Percentiles rank a stretch among this genome's conserved stretches.
Evolutionary conservation across 139 green algal genomes (phyloP).

Genomic region (Chloropicon primus): DNA sequence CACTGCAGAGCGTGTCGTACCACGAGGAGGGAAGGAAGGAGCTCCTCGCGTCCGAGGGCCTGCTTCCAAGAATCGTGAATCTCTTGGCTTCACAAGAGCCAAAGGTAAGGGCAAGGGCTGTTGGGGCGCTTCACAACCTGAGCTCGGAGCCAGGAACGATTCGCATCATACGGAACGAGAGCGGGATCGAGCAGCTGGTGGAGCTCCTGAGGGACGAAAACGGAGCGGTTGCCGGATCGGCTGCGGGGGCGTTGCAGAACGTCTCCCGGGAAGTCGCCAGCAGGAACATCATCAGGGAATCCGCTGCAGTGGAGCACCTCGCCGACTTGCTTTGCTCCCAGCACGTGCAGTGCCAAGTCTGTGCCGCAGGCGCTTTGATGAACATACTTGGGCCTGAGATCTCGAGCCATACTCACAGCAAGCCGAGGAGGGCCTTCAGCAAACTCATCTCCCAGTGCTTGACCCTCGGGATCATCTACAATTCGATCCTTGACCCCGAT

Average conservation of each 20-base stretch:
- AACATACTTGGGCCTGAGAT: constrained; percentile 45
- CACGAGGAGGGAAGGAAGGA: constrained; percentile 16
- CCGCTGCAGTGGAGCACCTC: constrained; percentile 33
- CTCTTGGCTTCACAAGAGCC: constrained; percentile 3
- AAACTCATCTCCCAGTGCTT: constrained; percentile 4
- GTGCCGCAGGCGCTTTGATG: constrained; percentile 40
- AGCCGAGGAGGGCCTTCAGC: constrained; percentile 3
- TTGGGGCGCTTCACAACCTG: constrained; percentile 62
- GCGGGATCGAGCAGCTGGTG: constrained; percentile 40
- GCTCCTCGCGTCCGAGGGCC: constrained; percentile 2
- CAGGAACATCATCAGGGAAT: constrained; percentile 29
- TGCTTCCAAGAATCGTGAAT: constrained; percentile 7
- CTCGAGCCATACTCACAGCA: not conserved
- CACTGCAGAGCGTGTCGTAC: constrained; percentile 58
- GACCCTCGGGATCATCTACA: not conserved
- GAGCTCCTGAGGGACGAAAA: constrained; percentile 21
- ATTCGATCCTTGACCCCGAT: constrained; percentile 5
- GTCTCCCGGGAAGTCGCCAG: constrained; percentile 49
- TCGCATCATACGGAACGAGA: constrained; percentile 30
- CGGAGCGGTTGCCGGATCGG: constrained; percentile 24
- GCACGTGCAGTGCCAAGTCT: constrained; percentile 32
- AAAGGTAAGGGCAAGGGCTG: constrained; percentile 36
- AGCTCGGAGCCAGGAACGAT: constrained; percentile 43
- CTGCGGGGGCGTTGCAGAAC: constrained; percentile 51
- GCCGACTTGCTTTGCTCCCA: constrained; percentile 31